Percentiles rank a stretch among this genome's conserved stretches.
These are phyloP conservation scores for Alopecurus myosuroides DNA, from an alignment of 176 grass and related monocot genomes.

Conservation along the genomic window DNA sequence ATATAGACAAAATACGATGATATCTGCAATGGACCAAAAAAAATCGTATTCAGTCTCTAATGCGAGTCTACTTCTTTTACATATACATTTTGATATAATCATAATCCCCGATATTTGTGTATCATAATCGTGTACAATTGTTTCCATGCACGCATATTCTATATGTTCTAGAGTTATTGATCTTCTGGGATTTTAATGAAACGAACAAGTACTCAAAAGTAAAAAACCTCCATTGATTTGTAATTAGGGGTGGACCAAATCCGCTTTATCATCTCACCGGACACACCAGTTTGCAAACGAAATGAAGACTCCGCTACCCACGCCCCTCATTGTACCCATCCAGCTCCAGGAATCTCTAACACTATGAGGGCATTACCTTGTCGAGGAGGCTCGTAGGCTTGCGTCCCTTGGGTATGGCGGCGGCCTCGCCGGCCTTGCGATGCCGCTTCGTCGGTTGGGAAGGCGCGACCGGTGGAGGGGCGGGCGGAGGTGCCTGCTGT, in stretches of 20 bases:
- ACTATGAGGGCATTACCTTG: slow-evolving; percentile 31
- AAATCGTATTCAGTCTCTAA: neutral
- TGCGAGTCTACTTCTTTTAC: neutral
- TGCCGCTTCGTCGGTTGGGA: slow-evolving; percentile 25
- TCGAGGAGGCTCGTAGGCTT: slow-evolving; percentile 48
- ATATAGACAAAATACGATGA: neutral
- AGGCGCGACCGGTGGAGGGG: neutral
- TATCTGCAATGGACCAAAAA: neutral
- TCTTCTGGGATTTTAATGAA: neutral
- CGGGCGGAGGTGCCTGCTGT: neutral
- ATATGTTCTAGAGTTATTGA: neutral
- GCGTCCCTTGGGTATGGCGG: slow-evolving; percentile 11
- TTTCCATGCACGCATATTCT: neutral
- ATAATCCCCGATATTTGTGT: neutral
- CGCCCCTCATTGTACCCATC: neutral
- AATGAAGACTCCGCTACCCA: neutral
- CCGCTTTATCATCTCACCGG: neutral
- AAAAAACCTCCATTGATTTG: neutral
- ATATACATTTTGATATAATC: neutral
- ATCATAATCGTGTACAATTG: neutral
- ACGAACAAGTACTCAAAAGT: neutral
- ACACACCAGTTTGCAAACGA: neutral
- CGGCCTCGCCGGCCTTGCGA: slow-evolving; percentile 13
- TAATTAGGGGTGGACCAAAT: neutral
- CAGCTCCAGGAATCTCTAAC: neutral